These are phyloP conservation scores for Cruciata laevipes DNA, from an alignment of 257 asterid species.

Conservation along the genomic window DNA sequence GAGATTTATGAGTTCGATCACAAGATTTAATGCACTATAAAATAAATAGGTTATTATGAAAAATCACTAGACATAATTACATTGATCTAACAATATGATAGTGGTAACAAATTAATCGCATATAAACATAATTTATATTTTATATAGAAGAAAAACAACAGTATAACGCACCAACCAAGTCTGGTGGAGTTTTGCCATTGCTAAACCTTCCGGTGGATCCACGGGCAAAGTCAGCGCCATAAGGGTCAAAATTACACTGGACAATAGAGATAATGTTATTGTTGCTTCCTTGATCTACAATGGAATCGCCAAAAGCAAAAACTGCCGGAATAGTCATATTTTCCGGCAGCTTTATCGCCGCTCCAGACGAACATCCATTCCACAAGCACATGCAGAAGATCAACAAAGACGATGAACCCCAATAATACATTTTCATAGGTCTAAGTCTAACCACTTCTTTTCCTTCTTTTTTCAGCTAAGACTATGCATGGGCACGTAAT, in stretches of 20 bases:
- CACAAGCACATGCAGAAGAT: conserved; percentile 6
- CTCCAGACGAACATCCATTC: conserved; percentile 20
- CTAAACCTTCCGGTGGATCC: conserved; percentile 70
- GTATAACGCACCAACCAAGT: conserved; percentile 38
- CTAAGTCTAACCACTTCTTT: too few species aligned
- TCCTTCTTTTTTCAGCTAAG: too few species aligned
- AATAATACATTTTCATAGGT: not conserved
- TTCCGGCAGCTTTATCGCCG: conserved; percentile 29
- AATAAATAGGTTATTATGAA: too few species aligned
- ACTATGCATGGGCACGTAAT: not conserved
- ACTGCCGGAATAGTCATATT: conserved; percentile 39
- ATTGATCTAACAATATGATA: too few species aligned
- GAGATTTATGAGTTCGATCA: too few species aligned
- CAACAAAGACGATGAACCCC: not conserved
- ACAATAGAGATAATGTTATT: conserved; percentile 26
- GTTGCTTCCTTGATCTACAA: conserved; percentile 65
- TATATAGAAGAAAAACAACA: too few species aligned
- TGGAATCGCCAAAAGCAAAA: conserved; percentile 69
- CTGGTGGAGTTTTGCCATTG: conserved; percentile 66
- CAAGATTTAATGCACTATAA: too few species aligned
- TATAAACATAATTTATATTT: too few species aligned
- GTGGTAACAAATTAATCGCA: too few species aligned
- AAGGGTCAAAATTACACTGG: conserved; percentile 48
- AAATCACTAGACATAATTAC: too few species aligned
- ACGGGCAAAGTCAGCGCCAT: conserved; percentile 50